Conservation (phyloP, 2,329 filamentous ascomycete genomes). For the Helicocarpus griseus region DNA sequence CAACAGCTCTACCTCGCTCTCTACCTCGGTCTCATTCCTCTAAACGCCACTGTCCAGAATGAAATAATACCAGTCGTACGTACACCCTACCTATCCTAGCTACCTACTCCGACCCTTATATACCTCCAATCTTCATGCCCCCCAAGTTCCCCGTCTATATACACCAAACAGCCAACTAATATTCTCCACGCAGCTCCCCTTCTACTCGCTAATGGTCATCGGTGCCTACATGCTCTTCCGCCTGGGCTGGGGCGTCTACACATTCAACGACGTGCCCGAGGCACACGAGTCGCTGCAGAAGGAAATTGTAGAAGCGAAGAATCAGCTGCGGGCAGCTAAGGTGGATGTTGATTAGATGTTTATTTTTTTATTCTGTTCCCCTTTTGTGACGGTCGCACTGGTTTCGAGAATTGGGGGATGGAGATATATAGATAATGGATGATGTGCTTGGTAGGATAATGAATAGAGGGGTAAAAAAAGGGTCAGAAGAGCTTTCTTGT, state of each 20-base stretch:
- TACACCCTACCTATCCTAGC: slow-evolving; percentile 14
- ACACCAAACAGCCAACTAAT: slow-evolving; percentile 4
- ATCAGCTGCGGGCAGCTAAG: slow-evolving; percentile 32
- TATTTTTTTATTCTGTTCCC: not conserved
- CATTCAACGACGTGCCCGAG: slow-evolving; percentile 90
- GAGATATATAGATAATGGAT: no score
- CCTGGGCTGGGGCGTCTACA: slow-evolving; percentile 84
- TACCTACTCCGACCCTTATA: slow-evolving; percentile 3
- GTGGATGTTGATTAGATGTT: slow-evolving; percentile 33
- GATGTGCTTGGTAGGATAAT: no score
- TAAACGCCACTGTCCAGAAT: slow-evolving; percentile 66
- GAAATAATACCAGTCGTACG: slow-evolving; percentile 84
- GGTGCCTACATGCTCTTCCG: slow-evolving; percentile 87
- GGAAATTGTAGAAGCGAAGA: slow-evolving; percentile 54
- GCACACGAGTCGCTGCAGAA: slow-evolving; percentile 81
- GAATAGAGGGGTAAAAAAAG: no score
- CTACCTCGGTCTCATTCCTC: slow-evolving; percentile 72
- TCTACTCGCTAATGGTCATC: slow-evolving; percentile 85
- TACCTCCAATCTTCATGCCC: slow-evolving; percentile 1
- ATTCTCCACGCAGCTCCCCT: slow-evolving; percentile 60
- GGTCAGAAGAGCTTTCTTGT: no score
- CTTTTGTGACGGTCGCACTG: not conserved
- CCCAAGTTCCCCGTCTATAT: not conserved
- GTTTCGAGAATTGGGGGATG: no score
- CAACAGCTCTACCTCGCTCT: slow-evolving; percentile 76